Evolutionary conservation across 805 yeast genomes (phyloP).

Genomic region (Clavispora santaluciae): DNA sequence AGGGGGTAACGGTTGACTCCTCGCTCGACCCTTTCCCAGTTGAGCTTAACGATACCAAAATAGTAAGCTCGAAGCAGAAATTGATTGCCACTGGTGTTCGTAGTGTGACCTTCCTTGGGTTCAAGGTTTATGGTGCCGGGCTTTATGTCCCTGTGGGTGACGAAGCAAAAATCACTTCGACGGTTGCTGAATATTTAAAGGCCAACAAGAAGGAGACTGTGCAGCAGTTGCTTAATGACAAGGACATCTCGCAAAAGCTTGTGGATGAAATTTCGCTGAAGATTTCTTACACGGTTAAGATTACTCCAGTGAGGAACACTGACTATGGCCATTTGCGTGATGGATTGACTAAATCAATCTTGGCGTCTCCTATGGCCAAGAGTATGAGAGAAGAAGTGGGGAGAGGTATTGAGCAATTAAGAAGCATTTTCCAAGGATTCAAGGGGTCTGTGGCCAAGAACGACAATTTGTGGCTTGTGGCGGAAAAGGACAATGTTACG

Average conservation of each 20-base stretch:
- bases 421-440: conserved; percentile 50
- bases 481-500: conserved; percentile 5
- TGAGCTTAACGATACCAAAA: conserved; percentile 3
- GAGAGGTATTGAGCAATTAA: conserved; percentile 63
- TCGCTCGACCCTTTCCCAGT: conserved; percentile 48
- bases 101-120: conserved; percentile 72
- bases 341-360: conserved; percentile 77
- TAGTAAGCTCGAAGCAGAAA: conserved; percentile 37
- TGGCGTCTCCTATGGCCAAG: conserved; percentile 61
- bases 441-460: conserved; percentile 75
- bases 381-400: conserved; percentile 34
- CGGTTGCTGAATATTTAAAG: conserved; percentile 5
- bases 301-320: conserved; percentile 85
- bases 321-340: conserved; percentile 87
- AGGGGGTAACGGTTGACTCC: conserved; percentile 42
- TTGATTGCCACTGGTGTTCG: conserved; percentile 79
- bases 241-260: conserved; percentile 46
- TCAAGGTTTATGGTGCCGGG: conserved; percentile 87
- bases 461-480: conserved; percentile 54
- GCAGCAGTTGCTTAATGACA: conserved; percentile 39
- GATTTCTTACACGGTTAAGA: conserved; percentile 63
- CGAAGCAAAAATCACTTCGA: conserved; percentile 14
- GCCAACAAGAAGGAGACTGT: conserved; percentile 4
- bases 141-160: conserved; percentile 69
- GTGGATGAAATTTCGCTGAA: conserved; percentile 53